Evolutionary conservation across 2,329 filamentous ascomycete species (phyloP).

Genomic region (Aureobasidium musti): DNA sequence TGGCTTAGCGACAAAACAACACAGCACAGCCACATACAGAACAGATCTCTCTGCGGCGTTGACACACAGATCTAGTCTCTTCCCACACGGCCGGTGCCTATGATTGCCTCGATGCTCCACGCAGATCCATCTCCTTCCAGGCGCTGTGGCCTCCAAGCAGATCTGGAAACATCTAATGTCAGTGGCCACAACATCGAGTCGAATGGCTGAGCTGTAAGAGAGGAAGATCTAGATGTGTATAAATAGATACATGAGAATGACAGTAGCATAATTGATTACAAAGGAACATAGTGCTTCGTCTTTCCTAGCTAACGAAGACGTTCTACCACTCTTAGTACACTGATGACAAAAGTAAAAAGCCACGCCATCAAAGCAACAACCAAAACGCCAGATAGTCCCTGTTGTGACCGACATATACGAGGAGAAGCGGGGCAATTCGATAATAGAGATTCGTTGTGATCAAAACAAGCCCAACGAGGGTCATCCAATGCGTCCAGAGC

Average conservation of each 20-base stretch:
- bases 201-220: neutral
- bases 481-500: slow-evolving; percentile 81
- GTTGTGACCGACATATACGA: slow-evolving; percentile 62
- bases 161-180: neutral
- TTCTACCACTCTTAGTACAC: slow-evolving; percentile 50
- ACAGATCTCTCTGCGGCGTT: neutral
- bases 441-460: slow-evolving; percentile 34
- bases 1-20: neutral
- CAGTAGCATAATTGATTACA: slow-evolving; percentile 19
- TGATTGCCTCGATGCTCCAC: neutral
- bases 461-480: slow-evolving; percentile 55
- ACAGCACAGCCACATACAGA: neutral
- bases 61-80: neutral
- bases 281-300: slow-evolving; percentile 10
- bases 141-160: neutral
- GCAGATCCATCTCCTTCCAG: neutral
- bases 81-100: neutral
- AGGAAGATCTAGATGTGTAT: slow-evolving; percentile 6
- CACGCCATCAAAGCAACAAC: slow-evolving; percentile 83
- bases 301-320: slow-evolving; percentile 35
- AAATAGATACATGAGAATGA: slow-evolving; percentile 19
- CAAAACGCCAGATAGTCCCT: slow-evolving; percentile 74
- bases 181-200: neutral
- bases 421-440: slow-evolving; percentile 41
- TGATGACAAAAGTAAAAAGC: slow-evolving; percentile 86